Evolutionary conservation across 768 basidiomycete genomes (phyloP).

Genomic region (Nidularia pulvinata): DNA sequence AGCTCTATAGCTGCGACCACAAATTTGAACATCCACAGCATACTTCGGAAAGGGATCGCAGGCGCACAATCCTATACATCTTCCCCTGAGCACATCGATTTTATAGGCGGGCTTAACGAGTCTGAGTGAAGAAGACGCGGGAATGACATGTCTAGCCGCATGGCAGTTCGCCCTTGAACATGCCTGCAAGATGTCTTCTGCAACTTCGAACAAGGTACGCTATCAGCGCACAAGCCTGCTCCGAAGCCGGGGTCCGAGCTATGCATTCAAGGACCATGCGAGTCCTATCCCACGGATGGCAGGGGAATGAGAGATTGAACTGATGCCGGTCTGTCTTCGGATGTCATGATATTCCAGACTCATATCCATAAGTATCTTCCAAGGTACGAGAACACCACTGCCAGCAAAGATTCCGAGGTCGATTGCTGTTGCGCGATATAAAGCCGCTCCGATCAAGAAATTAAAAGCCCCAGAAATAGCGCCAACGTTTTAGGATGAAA

Average conservation of each 20-base stretch:
- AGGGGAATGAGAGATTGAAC: constrained; percentile 3
- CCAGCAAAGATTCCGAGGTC: too few species aligned
- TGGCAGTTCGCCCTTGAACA: constrained; percentile 27
- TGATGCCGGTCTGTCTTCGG: constrained; percentile 1
- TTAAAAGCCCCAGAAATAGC: too few species aligned
- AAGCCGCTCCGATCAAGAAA: too few species aligned
- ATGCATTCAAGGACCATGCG: constrained; percentile 3
- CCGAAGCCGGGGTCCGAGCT: not conserved
- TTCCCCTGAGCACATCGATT: not conserved
- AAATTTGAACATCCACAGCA: constrained; percentile 19
- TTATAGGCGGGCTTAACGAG: not conserved
- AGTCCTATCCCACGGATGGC: constrained; percentile 10
- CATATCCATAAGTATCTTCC: too few species aligned
- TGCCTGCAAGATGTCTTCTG: constrained; percentile 11
- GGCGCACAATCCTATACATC: too few species aligned
- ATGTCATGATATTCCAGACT: too few species aligned
- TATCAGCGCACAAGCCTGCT: constrained; percentile 11
- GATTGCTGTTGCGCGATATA: too few species aligned
- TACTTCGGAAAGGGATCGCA: constrained; percentile 6
- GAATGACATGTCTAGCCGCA: constrained; percentile 16
- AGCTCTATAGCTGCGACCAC: constrained; percentile 15
- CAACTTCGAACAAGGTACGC: constrained; percentile 18
- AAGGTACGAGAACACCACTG: too few species aligned
- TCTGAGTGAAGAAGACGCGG: constrained; percentile 7
- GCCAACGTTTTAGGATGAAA: too few species aligned